A percentile compares a stretch with the other conserved stretches of the same genome.
These are phyloP conservation scores for Rhizopus microsporus DNA, from an alignment of 371 early-diverging fungal species.

Conservation along the genomic window DNA sequence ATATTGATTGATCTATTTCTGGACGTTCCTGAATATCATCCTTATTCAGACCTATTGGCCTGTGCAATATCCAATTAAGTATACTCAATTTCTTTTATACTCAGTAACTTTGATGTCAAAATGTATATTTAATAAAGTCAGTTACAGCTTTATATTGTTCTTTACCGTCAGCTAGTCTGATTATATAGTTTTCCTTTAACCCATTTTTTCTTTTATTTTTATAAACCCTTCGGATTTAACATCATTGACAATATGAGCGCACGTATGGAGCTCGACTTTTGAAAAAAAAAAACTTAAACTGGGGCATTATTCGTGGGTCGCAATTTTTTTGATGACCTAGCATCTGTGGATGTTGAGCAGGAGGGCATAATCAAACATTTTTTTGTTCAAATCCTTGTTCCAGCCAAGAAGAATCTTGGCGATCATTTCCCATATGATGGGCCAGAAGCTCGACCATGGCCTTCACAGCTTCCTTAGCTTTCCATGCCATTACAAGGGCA, in stretches of 20 bases:
- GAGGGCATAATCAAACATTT: background rate
- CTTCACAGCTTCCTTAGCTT: constrained; percentile 8
- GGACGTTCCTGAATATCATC: constrained; percentile 1
- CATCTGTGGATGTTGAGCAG: background rate
- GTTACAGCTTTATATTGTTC: constrained; percentile 1
- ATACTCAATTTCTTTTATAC: no score
- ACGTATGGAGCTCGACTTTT: no score
- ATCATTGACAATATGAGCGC: no score
- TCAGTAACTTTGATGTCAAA: constrained; percentile 2
- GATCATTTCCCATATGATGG: background rate
- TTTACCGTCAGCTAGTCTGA: constrained; percentile 3
- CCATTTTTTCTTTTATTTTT: constrained; percentile 1
- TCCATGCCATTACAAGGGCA: constrained; percentile 12
- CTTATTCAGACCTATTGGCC: constrained; percentile 3
- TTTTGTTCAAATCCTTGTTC: background rate
- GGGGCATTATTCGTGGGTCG: background rate
- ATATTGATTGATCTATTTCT: constrained; percentile 1
- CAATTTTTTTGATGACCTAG: background rate
- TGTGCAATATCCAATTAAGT: constrained; percentile 1
- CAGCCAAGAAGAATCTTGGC: background rate
- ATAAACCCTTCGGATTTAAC: background rate
- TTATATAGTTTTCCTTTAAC: background rate
- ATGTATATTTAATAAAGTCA: background rate
- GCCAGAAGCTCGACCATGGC: background rate
- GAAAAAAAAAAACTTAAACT: constrained; percentile 3